A percentile compares a stretch with the other conserved stretches of the same genome.
Conservation (phyloP, 805 yeast genomes). For the Cyberlindnera petersonii region DNA sequence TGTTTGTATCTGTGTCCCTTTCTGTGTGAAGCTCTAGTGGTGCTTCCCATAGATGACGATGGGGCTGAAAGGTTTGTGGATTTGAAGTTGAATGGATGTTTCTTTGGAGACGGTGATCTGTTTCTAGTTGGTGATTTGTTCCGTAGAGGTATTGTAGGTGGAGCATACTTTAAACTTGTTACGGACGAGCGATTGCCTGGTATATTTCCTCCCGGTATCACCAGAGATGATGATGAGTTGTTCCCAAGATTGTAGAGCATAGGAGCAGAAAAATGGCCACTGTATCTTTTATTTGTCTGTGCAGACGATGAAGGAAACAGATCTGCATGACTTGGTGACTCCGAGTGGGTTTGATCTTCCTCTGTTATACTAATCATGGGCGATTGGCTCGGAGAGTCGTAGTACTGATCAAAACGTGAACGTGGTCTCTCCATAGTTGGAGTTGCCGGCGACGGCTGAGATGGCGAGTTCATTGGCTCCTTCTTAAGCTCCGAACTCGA, state of each 20-base stretch:
- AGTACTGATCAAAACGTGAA: constrained; percentile 23
- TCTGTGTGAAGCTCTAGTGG: constrained; percentile 62
- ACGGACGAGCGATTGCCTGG: constrained; percentile 28
- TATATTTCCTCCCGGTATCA: constrained; percentile 28
- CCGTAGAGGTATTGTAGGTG: constrained; percentile 26
- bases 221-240: constrained; percentile 22
- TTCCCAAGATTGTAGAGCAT: constrained; percentile 16
- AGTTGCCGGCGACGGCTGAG: constrained; percentile 11
- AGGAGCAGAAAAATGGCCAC: constrained; percentile 16
- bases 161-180: constrained; percentile 25
- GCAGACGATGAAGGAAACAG: constrained; percentile 21
- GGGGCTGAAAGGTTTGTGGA: constrained; percentile 40
- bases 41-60: constrained; percentile 32
- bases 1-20: constrained; percentile 95
- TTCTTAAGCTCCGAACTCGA: no score
- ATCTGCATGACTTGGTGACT: constrained; percentile 11
- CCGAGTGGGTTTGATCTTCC: constrained; percentile 11
- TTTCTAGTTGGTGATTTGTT: constrained; percentile 27
- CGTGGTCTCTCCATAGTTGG: constrained; percentile 22
- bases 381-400: constrained; percentile 21
- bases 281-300: constrained; percentile 16
- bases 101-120: constrained; percentile 27
- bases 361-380: constrained; percentile 30
- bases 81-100: constrained; percentile 67
- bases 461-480: not conserved